Conservation (phyloP, 352 stramenopile species). For the Phytophthora megakarya region DNA sequence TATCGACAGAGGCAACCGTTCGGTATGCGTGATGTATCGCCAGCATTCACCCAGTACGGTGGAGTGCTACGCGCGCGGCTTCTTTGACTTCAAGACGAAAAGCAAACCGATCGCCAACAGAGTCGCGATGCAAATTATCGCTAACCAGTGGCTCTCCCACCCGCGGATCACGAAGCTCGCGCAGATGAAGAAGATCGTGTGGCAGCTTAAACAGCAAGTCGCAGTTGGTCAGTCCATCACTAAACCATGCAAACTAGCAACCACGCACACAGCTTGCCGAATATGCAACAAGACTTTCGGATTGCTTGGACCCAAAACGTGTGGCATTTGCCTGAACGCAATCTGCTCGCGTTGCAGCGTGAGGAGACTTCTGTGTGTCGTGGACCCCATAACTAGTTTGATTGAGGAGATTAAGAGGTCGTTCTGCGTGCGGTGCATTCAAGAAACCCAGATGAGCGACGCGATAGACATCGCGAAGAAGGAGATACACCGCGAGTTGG, state of each 20-base stretch:
- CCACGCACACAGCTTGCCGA: conserved; percentile 14
- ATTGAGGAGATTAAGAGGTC: conserved; percentile 23
- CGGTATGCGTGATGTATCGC: conserved; percentile 45
- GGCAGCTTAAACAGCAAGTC: conserved; percentile 34
- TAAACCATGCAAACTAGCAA: conserved; percentile 19
- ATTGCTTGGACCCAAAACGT: conserved; percentile 24
- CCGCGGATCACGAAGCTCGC: conserved; percentile 44
- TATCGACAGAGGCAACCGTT: conserved; percentile 56
- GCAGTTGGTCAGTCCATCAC: conserved; percentile 9
- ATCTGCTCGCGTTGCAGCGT: conserved; percentile 39
- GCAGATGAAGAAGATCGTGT: conserved; percentile 66
- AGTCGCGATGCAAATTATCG: conserved; percentile 40
- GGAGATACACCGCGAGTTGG: too few relatives aligned
- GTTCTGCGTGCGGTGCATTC: conserved; percentile 32
- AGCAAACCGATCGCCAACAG: conserved; percentile 26
- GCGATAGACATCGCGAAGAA: conserved; percentile 17
- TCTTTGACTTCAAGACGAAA: conserved; percentile 43
- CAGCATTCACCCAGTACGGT: conserved; percentile 37
- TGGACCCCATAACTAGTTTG: not conserved
- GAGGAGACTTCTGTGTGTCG: conserved; percentile 24
- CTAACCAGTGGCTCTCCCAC: conserved; percentile 37
- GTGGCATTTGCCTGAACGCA: conserved; percentile 16
- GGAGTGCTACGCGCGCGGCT: conserved; percentile 54
- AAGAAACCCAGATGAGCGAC: conserved; percentile 19
- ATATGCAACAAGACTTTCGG: conserved; percentile 28